Base-by-base conservation (phyloP, 495 filamentous ascomycete species). In the Ramalina intermedia region DNA sequence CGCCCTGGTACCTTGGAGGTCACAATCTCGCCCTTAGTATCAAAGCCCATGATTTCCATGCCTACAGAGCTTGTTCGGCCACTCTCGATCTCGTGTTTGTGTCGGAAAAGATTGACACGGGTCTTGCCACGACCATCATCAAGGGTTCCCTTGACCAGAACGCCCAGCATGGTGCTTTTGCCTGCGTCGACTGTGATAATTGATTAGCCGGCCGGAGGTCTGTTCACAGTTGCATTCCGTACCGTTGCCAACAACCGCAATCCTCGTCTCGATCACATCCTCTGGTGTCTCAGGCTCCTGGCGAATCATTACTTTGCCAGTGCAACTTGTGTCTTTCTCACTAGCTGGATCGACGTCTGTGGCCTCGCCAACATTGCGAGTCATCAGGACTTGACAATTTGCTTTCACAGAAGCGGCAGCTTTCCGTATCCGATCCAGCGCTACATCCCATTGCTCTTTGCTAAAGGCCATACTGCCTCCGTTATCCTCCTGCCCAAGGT, bases 21-120 rank as follows among this genome's bases (percentile, higher is more conserved):
- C 42, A 98, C 75, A 37, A 94, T 81, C 24, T 95, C 83, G 16
- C 93, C 91, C 47, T 73, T 75, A 49, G 82, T 84, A 63, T 96
- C 89, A 57, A 96, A 98, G 11, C 91, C 91, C 86, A 98, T 91
- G 43, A 98, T 98, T 64, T 98, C 91, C 86, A 94, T 85, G 23
- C 91, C 91, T 3, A 98, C 91, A 2, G 93, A 96, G 63, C 84
- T 91, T 6, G 91, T 98, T 50, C 91, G 75, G 1, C 91, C 91
- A 43, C 84, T 90, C 61, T 98, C 91, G 42, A 96, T 81, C 64
- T 98, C 91, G 59, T 98, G 91, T 63, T 96, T 96, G 59, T 98
- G 91, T 20, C 91, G 74, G 69, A 98, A 98, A 12, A 98, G 84
- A 55, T 96, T 98, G 50, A 98, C 84, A 45, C 91, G 84, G 35